phyloP scores from a whole-genome alignment of 345 rosid species.

The Citrus cavaleriei region DNA sequence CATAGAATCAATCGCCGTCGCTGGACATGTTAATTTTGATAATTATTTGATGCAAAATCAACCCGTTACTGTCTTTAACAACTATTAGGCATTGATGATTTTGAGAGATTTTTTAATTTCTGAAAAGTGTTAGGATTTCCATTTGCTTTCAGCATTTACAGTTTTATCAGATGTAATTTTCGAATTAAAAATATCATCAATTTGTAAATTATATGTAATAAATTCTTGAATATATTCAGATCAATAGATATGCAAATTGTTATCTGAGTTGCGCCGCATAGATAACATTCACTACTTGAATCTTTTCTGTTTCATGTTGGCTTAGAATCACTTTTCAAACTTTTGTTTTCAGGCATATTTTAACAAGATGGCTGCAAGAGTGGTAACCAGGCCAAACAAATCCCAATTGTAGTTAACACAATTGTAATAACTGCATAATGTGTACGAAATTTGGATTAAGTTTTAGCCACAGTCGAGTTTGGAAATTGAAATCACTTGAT shows the following conservation, averaged over 20 bases:
- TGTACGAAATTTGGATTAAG: not conserved
- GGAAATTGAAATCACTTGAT: not conserved
- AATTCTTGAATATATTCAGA: not conserved
- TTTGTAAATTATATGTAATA: not conserved
- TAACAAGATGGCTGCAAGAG: conserved; percentile 16
- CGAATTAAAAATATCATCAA: not conserved
- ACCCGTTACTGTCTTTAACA: not conserved
- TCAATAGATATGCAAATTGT: not conserved
- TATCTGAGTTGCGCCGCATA: not conserved
- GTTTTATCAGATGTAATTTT: not conserved
- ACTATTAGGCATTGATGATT: not conserved
- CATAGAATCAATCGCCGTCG: conserved; percentile 26
- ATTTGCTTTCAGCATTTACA: not conserved
- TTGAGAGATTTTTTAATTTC: not conserved
- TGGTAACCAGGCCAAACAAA: conserved; percentile 14
- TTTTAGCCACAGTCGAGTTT: not conserved
- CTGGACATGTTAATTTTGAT: conserved; percentile 23
- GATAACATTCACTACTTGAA: not conserved
- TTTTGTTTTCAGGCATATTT: conserved; percentile 2
- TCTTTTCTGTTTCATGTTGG: not conserved
- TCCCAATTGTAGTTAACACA: conserved; percentile 18
- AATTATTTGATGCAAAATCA: conserved; percentile 14
- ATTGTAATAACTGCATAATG: conserved; percentile 23
- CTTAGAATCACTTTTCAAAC: not conserved
- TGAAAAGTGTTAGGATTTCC: not conserved